phyloP scores from a whole-genome alignment of 306 rosid species.

The Begonia masoniana region DNA sequence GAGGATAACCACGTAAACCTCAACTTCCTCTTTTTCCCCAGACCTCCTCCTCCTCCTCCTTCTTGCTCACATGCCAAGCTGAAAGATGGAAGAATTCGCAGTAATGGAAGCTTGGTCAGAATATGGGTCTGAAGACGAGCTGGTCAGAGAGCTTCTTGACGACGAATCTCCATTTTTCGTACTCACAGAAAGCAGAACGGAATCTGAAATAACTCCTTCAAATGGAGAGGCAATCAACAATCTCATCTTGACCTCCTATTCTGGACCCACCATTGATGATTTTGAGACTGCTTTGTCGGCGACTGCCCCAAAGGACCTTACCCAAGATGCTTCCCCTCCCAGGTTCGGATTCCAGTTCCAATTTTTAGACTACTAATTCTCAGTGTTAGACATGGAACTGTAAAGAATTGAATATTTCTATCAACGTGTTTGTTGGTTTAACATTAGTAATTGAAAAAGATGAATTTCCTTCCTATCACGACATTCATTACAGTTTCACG shows the following conservation, averaged over 20 bases:
- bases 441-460: background rate
- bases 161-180: conserved; percentile 41
- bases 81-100: conserved; percentile 23
- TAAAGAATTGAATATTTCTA: background rate
- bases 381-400: background rate
- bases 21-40: conserved; percentile 21
- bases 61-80: background rate
- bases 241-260: conserved; percentile 36
- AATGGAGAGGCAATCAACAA: conserved; percentile 19
- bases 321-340: conserved; percentile 30
- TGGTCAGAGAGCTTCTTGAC: conserved; percentile 62
- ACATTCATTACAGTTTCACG: no score
- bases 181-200: conserved; percentile 15
- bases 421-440: background rate
- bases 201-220: conserved; percentile 6
- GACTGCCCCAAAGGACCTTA: conserved; percentile 24
- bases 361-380: background rate
- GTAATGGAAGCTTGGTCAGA: conserved; percentile 32
- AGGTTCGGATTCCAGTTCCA: conserved; percentile 18
- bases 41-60: conserved; percentile 7
- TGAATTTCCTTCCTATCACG: background rate
- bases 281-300: conserved; percentile 56
- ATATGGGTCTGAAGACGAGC: conserved; percentile 46
- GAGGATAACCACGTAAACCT: conserved; percentile 26
- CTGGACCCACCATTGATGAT: conserved; percentile 64